Evolutionary conservation across 345 rosid species (phyloP), one percentile per base, ranked within the genome.

Genomic region (Lumnitzera racemosa): DNA sequence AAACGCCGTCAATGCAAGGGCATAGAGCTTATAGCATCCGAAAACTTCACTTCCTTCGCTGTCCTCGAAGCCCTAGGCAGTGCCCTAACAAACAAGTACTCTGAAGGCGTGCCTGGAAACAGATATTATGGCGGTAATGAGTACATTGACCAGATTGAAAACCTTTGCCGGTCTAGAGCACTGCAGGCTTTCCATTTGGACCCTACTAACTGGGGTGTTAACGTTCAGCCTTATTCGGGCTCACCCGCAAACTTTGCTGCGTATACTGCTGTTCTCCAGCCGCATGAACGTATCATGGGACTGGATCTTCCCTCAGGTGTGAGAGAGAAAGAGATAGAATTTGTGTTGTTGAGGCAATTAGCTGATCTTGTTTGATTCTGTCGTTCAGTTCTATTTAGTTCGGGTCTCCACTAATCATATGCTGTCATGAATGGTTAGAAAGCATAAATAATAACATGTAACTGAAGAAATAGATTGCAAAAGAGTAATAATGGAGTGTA

Each of bases 221-320:
- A 95, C 51, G 99, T 95, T n/a, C 99, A 95, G 86, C 99, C 99
- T 1, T 95, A 95, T 70, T 90, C 97, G 13, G 97, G 99, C 41
- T 95, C 99, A 7, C 97, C 99, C 2, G 99, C 99, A 3, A 94
- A 95, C 65, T 95, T 95, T 71, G 99, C 99, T 51, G 97, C 97
- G 1, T 95, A 95, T 74, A 95, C 99, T 0, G 99, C 99, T 3
- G 82, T 95, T 15, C 96, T 95, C 57, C 72, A 95, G 75, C 99
- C 99, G 14, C 99, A 95, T 27, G 96, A 90, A 58, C 81, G 99
- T 53, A 90, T 95, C 79, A 95, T 95, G 99, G 99, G 99, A 1
- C 70, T 95, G 56, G 99, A 95, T 70, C 71, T 95, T 2, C 99
- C 99, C 17, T 95, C 99, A 1, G 97, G 43, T 36, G 1, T 27